phyloP scores from a whole-genome alignment of 257 asterid species.

The Nicotiana noctiflora region DNA sequence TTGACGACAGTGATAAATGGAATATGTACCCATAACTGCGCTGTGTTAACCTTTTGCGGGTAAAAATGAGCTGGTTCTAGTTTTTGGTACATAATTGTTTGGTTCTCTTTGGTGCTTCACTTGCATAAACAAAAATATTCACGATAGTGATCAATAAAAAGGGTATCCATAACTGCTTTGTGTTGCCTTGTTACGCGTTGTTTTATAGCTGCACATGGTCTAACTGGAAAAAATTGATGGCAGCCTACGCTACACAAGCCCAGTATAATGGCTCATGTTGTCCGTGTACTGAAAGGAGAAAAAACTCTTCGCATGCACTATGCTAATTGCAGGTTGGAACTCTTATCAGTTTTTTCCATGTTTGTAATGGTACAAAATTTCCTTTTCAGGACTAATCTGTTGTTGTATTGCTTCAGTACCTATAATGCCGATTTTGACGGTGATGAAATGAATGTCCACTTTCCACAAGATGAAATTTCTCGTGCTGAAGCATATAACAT shows the following conservation, averaged over 20 bases:
- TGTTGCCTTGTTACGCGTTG: neutral
- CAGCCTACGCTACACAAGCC: constrained; percentile 99
- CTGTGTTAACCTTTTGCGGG: neutral
- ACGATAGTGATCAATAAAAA: neutral
- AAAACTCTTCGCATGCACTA: constrained; percentile 98
- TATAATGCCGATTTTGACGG: constrained; percentile 99
- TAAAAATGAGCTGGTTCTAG: neutral
- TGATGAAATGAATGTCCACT: constrained; percentile 98
- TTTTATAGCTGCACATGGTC: constrained; percentile 11
- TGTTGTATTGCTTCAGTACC: constrained; percentile 48
- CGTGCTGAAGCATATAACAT: constrained; percentile 98
- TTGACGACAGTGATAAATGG: neutral
- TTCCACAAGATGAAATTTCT: constrained; percentile 99
- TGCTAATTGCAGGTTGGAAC: constrained; percentile 95
- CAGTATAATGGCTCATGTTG: constrained; percentile 98
- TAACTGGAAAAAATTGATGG: constrained; percentile 13
- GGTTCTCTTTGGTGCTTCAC: neutral
- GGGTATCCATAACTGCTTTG: constrained; percentile 5
- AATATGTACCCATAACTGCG: constrained; percentile 6
- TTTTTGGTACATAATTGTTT: neutral
- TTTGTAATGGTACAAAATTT: constrained; percentile 9
- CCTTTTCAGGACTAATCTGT: constrained; percentile 20
- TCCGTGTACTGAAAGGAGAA: constrained; percentile 93
- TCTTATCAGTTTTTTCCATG: neutral
- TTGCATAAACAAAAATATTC: neutral